Base-by-base conservation (phyloP, 1,139 yeast species). In the Yamadazyma sp. region DNA sequence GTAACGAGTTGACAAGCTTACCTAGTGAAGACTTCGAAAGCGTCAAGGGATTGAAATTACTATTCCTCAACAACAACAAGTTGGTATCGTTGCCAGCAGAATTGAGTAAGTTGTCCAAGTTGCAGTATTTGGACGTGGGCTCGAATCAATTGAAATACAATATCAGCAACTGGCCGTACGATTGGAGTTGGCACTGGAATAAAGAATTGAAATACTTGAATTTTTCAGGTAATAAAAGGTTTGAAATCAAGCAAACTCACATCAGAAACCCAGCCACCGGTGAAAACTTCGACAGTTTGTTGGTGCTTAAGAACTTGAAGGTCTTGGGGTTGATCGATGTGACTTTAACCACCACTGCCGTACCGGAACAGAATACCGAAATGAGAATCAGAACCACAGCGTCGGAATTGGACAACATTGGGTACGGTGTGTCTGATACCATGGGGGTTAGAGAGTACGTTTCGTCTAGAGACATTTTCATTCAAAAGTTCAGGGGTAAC, bases 181-280 rank as follows among this genome's bases (percentile, higher is more conserved):
- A 92, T 59, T 92, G 98, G 98, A 92, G 88, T 61, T 94, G 98
- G 98, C 84, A 86, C 54, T 83, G 82, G 71, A 94, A 92, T 56
- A 69, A 75, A 41, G 81, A 83, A 34, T 71, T 94, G 59, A 79
- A 74, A 50, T 89, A 86, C 54, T 75, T 94, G 57, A 92, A 91
- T 59, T 83, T 94, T 46, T 87, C 96, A 0, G 98, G 98, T 31
- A 94, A 94, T 58, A 84, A 86, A 55, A 75, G 97, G 47, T 80
- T 94, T 47, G 98, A 92, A 57, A 88, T 92, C 51, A 83, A 82
- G 55, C 83, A 80, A 41, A 73, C 75, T 45, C 83, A 77, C 45
- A 54, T 62, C 6, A 64, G 66, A 50, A 75, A 70, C 47, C 71
- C 79, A 44, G 69, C 69, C 55, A 59, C 73, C 37, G 63, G 69